Percentiles rank a stretch among this genome's conserved stretches.
Evolutionary conservation across 2,329 filamentous ascomycete genomes (phyloP).

Genomic region (Verruconis gallopava): DNA sequence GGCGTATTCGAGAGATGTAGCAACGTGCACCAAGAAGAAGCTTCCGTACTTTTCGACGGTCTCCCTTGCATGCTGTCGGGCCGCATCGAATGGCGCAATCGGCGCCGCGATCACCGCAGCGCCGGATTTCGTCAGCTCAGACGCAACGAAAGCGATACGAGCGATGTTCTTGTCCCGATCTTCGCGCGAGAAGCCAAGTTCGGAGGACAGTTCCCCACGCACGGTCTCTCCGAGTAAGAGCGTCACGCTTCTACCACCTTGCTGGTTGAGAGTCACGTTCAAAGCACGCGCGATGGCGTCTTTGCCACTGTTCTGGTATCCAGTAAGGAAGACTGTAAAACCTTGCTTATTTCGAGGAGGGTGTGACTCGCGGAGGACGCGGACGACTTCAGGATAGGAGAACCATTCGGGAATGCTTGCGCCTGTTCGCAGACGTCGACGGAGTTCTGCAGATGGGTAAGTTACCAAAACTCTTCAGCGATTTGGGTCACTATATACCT

Average conservation of each 20-base stretch:
- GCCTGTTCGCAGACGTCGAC: conserved; percentile 77
- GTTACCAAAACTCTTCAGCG: background rate
- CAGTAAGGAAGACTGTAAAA: conserved; percentile 96
- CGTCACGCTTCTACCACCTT: conserved; percentile 86
- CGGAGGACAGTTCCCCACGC: conserved; percentile 79
- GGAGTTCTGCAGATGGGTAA: conserved; percentile 76
- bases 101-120: conserved; percentile 92
- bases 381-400: conserved; percentile 97
- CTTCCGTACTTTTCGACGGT: conserved; percentile 76
- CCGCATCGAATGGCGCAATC: conserved; percentile 81
- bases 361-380: conserved; percentile 91
- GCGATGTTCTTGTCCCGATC: conserved; percentile 92
- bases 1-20: conserved; percentile 79
- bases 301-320: conserved; percentile 94
- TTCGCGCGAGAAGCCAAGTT: conserved; percentile 86
- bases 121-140: conserved; percentile 83
- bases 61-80: conserved; percentile 65
- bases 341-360: conserved; percentile 82
- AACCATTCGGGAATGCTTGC: conserved; percentile 98
- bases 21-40: conserved; percentile 93
- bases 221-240: conserved; percentile 94
- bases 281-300: conserved; percentile 90
- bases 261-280: conserved; percentile 95
- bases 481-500: conserved; percentile 17
- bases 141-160: conserved; percentile 91